Base-by-base conservation (phyloP, 148 eudicot species). In the Spergularia bocconei region DNA sequence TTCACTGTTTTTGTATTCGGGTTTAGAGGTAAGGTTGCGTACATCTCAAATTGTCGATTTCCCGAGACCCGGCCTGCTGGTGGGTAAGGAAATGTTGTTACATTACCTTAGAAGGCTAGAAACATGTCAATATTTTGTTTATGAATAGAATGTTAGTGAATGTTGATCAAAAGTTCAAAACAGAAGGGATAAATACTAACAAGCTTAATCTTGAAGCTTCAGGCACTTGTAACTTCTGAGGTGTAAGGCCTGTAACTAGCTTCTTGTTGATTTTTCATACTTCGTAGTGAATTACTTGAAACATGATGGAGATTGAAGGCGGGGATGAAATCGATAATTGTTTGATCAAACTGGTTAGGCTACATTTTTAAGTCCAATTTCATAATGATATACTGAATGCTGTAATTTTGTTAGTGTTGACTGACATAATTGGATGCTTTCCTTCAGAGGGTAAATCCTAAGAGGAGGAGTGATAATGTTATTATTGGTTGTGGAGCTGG, bases 401-500 rank as follows among this genome's bases (percentile, higher is more conserved):
- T 36, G 29, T 20, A 55, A 13, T 20, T 56, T 44, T 48, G 59
- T 23, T 20, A 29, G 8, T 25, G 12, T 41, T 6, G 41, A 68
- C 54, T 62, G 64, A 55, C 44, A 14, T 23, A n/a, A 11, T 62
- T 73, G 60, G 7, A 62, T 73, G 58, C 62, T 68, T 67, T 63
- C 81, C 47, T 81, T 79, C 81, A 95, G 99, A 89, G 98, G 81
- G 68, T 44, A 58, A 81, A 84, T 70, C 90, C 98, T 64, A 77
- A 65, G 71, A 84, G 82, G 87, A 86, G 81, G 75, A 89, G 83
- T 81, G 89, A 92, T 63, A 91, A 90, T 79, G 98, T 96, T 68
- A 84, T 83, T 51, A 78, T 96, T 71, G 99, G 99, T 55, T 96
- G 99, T 82, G 98, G 99, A 63, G 99, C 99, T 85, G 99, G 99